Percentiles rank a stretch among this genome's conserved stretches.
Conservation (phyloP, 257 asterid species). For the Fraxinus cuspidata region DNA sequence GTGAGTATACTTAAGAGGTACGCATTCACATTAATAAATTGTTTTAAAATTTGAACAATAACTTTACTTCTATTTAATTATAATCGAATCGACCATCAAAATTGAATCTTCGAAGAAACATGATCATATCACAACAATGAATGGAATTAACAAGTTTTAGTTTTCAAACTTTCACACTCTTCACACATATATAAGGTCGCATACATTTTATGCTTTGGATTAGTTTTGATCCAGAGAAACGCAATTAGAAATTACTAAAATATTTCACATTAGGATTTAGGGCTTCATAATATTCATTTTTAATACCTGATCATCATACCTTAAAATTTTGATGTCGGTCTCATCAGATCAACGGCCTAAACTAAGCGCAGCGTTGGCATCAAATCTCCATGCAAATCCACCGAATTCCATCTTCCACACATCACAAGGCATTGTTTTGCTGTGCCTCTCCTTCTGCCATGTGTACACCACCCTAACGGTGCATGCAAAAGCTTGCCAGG, state of each 20-base stretch:
- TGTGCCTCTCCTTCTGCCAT: conserved; percentile 9
- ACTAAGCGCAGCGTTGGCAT: conserved; percentile 21
- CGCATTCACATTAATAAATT: not conserved
- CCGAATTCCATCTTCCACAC: conserved; percentile 34
- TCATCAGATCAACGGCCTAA: conserved; percentile 22
- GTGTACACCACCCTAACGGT: conserved; percentile 16
- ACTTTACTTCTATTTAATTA: not conserved
- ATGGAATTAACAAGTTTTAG: not conserved
- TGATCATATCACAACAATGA: not conserved
- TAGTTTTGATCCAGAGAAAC: not conserved
- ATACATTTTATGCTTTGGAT: not conserved
- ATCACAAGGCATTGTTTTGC: conserved; percentile 27
- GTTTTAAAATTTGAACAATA: not conserved
- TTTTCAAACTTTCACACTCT: not conserved
- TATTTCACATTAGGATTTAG: not conserved
- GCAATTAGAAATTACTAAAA: not conserved
- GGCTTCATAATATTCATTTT: not conserved
- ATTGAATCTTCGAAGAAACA: not conserved
- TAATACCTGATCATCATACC: not conserved
- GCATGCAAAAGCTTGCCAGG: conserved; percentile 24
- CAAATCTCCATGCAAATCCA: conserved; percentile 36
- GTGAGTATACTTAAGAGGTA: no score
- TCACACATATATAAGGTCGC: not conserved
- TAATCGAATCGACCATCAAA: not conserved
- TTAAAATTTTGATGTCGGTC: not conserved